These are phyloP conservation scores for Botrytis fabae DNA, from an alignment of 2,329 filamentous ascomycete species.

Conservation along the genomic window DNA sequence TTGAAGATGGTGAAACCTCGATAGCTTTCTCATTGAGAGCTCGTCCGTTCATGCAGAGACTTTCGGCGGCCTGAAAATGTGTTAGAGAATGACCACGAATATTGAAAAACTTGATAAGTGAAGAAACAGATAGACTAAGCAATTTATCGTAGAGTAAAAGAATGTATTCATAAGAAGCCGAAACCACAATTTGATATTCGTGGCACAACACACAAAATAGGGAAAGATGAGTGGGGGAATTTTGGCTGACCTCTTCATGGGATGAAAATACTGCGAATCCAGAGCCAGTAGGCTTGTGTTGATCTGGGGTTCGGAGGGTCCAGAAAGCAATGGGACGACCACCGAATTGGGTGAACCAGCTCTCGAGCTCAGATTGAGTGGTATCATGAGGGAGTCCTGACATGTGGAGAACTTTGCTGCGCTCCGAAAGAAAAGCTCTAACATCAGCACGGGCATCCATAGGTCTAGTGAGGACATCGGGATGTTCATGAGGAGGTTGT, in stretches of 20 bases:
- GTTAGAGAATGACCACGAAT: slow-evolving; percentile 41
- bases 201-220: slow-evolving; percentile 37
- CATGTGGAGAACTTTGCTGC: slow-evolving; percentile 98
- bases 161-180: slow-evolving; percentile 37
- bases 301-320: slow-evolving; percentile 95
- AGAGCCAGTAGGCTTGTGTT: slow-evolving; percentile 98
- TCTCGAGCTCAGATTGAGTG: slow-evolving; percentile 96
- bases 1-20: slow-evolving; percentile 97
- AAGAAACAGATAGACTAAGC: slow-evolving; percentile 26
- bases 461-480: slow-evolving; percentile 89
- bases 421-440: slow-evolving; percentile 89
- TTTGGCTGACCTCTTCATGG: slow-evolving; percentile 80
- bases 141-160: slow-evolving; percentile 39
- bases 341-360: slow-evolving; percentile 99
- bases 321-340: slow-evolving; percentile 98
- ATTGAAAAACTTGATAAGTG: slow-evolving; percentile 39
- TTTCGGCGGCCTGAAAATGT: slow-evolving; percentile 78
- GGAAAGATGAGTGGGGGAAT: slow-evolving; percentile 33
- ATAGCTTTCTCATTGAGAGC: slow-evolving; percentile 98
- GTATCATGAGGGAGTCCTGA: slow-evolving; percentile 96
- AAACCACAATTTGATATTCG: slow-evolving; percentile 34
- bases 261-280: slow-evolving; percentile 99
- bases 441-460: slow-evolving; percentile 98
- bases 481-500: slow-evolving; percentile 88
- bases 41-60: slow-evolving; percentile 97